phyloP scores from a whole-genome alignment of 306 rosid genomes.

The Quercus gilva region DNA sequence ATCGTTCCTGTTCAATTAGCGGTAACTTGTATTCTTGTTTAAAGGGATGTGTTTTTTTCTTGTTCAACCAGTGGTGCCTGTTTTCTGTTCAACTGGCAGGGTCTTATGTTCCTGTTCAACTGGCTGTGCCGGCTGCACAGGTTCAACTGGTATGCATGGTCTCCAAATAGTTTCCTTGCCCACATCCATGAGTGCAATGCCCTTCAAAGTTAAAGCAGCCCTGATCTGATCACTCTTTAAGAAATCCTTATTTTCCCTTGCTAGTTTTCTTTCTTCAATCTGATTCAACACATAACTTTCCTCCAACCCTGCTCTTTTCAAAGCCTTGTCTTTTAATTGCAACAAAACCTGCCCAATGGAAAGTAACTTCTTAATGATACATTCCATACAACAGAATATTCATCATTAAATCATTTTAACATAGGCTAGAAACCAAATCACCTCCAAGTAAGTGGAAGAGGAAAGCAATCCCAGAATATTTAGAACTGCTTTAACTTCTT shows the following conservation, averaged over 20 bases:
- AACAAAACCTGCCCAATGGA: slow-evolving; percentile 60
- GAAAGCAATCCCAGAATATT: slow-evolving; percentile 60
- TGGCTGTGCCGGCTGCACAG: slow-evolving; percentile 11
- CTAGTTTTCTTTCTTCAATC: slow-evolving; percentile 72
- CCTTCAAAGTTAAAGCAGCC: slow-evolving; percentile 60
- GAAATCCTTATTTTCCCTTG: slow-evolving; percentile 76
- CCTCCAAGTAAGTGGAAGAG: slow-evolving; percentile 58
- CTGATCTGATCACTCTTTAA: slow-evolving; percentile 71
- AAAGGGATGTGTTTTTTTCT: neutral
- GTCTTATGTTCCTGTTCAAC: slow-evolving; percentile 14
- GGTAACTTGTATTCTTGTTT: slow-evolving; percentile 9
- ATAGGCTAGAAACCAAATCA: slow-evolving; percentile 26
- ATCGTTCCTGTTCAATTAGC: slow-evolving; percentile 24
- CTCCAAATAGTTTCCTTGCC: slow-evolving; percentile 82
- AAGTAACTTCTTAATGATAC: slow-evolving; percentile 1
- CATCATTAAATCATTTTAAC: neutral
- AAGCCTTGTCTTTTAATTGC: slow-evolving; percentile 73
- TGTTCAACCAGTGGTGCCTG: neutral
- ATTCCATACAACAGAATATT: neutral
- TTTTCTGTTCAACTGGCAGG: neutral
- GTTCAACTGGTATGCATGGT: slow-evolving; percentile 55
- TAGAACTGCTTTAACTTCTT: slow-evolving; percentile 55
- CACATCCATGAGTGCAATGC: slow-evolving; percentile 88
- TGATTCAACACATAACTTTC: slow-evolving; percentile 62
- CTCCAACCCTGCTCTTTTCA: slow-evolving; percentile 66